These are phyloP conservation scores for Pythium sukuiense DNA, from an alignment of 352 stramenopile species.

Conservation along the genomic window DNA sequence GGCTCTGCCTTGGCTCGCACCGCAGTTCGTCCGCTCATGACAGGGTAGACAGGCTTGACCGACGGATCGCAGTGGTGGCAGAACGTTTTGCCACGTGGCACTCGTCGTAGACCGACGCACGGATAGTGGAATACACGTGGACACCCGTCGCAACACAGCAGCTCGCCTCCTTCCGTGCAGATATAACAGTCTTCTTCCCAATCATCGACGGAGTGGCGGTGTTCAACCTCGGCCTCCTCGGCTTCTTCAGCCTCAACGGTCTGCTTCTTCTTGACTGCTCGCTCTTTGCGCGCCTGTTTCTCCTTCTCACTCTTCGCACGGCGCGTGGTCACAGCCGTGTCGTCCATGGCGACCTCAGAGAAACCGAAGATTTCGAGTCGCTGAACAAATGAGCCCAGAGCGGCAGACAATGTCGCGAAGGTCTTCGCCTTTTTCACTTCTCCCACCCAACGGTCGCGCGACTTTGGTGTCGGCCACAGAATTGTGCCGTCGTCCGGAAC, in stretches of 20 bases:
- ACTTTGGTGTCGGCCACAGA: slow-evolving; percentile 74
- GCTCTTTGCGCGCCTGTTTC: slow-evolving; percentile 68
- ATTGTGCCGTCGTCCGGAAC: slow-evolving; percentile 55
- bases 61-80: slow-evolving; percentile 75
- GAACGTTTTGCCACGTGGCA: slow-evolving; percentile 85
- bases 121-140: slow-evolving; percentile 90
- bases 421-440: slow-evolving; percentile 54
- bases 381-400: slow-evolving; percentile 65
- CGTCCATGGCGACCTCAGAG: slow-evolving; percentile 49
- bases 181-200: slow-evolving; percentile 91
- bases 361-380: slow-evolving; percentile 68
- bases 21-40: slow-evolving; percentile 11
- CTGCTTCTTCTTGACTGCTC: slow-evolving; percentile 68
- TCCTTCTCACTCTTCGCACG: slow-evolving; percentile 71
- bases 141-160: slow-evolving; percentile 92
- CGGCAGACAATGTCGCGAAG: slow-evolving; percentile 56
- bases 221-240: slow-evolving; percentile 30
- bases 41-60: slow-evolving; percentile 64
- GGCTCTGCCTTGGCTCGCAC: slow-evolving; percentile 18
- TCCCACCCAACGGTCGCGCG: slow-evolving; percentile 68
- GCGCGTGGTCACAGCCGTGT: slow-evolving; percentile 39
- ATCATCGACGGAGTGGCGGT: slow-evolving; percentile 64
- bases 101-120: slow-evolving; percentile 77
- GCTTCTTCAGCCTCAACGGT: slow-evolving; percentile 53
- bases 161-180: slow-evolving; percentile 81